Conservation (phyloP, 768 basidiomycete species). For the Trametes cingulata region DNA sequence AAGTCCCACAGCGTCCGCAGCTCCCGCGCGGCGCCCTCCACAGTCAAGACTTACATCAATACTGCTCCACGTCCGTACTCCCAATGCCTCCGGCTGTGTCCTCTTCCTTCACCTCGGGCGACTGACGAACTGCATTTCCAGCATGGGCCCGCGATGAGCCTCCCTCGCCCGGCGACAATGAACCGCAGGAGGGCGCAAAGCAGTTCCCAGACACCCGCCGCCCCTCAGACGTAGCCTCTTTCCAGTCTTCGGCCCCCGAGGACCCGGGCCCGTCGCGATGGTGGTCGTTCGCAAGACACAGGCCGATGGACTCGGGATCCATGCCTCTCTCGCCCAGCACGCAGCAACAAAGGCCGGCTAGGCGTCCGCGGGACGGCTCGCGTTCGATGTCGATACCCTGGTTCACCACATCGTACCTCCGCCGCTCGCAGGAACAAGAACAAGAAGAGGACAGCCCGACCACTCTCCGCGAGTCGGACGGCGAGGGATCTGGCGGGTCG, state of each 20-base stretch:
- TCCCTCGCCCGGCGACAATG: conserved; percentile 60
- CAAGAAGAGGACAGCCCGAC: conserved; percentile 19
- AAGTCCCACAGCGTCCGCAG: conserved; percentile 34
- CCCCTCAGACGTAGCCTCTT: conserved; percentile 55
- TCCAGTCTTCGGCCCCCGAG: conserved; percentile 42
- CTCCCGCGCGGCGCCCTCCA: conserved; percentile 37
- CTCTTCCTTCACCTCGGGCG: neutral
- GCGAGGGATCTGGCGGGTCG: conserved; percentile 2
- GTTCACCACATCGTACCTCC: conserved; percentile 42
- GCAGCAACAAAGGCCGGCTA: conserved; percentile 6
- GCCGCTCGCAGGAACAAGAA: conserved; percentile 33
- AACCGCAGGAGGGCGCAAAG: conserved; percentile 38
- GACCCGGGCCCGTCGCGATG: conserved; percentile 49
- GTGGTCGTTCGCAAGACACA: conserved; percentile 74
- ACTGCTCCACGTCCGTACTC: conserved; percentile 66
- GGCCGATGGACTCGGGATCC: conserved; percentile 33
- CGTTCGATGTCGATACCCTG: conserved; percentile 50
- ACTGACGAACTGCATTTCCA: conserved; percentile 30
- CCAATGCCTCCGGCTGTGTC: neutral
- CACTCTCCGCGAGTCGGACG: conserved; percentile 11
- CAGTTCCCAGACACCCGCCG: conserved; percentile 40
- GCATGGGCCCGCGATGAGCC: conserved; percentile 88
- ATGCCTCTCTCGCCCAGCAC: conserved; percentile 20
- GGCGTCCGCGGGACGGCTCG: conserved; percentile 23
- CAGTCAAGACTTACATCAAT: conserved; percentile 51